Base-by-base conservation (phyloP, 2,329 filamentous ascomycete genomes). In the Nigrospora osmanthi region DNA sequence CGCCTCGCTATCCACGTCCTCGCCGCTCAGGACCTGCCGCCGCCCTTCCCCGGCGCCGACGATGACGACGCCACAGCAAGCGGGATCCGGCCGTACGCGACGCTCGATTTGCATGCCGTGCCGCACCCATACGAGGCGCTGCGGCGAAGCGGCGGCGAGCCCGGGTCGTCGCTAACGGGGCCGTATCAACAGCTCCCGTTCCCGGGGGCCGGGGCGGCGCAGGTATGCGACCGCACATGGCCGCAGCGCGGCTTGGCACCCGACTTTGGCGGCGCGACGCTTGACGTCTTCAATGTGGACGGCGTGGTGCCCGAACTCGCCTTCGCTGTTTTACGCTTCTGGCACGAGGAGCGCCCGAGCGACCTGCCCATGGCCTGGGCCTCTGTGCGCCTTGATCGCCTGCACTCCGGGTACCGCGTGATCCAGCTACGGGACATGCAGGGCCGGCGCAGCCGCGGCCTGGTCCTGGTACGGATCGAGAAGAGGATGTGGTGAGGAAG, bases 71-170 rank as follows among this genome's bases (percentile, higher is more conserved):
- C 4, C 6, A 6, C 19, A 4, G 23, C 36, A 2, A 28, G 23
- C 49, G 69, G 75, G 19, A 85, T 93, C 62, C 77, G 81, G 47
- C 89, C 89, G 0, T 95, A 93, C 59, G 70, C 95, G 59, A 90
- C 89, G 61, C 79, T 86, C 44, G 85, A 93, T 60, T 65, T 96
- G 47, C 89, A 96, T 66, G 80, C 89, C 23, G 87, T 91, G 60
- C 57, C 58, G 11, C 56, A 55, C 15, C 50, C 54, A 56, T 63
- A 28, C 56, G 52, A 49, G 33, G 47, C 46, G 30, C 35, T 40
- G 16, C 28, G 45, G 16, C 46, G 38, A 9, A 6, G 23, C 23
- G 23, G 23, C 10, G 9, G 2, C 5, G 44, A 66, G 12, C 58
- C 64, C 32, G 71, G 73, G 62, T 76, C 85, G 58, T n/a, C n/a